Percentiles rank a stretch among this genome's conserved stretches.
Conservation (phyloP, 768 basidiomycete species). For the Pleurotus citrinopileatus region DNA sequence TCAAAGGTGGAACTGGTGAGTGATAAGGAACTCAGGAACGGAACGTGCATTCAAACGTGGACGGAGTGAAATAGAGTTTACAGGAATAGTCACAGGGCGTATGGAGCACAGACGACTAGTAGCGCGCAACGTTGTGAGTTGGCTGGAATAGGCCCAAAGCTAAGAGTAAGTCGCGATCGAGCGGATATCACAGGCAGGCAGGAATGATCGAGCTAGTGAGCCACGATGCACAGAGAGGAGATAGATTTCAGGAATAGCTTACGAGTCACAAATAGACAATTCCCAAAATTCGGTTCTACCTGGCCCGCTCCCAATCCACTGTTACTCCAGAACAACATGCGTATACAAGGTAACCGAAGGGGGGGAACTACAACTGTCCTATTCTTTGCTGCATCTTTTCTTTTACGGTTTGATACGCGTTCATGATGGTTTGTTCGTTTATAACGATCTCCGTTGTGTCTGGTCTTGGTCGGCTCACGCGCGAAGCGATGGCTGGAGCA, state of each 20-base stretch:
- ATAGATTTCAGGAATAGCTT: not conserved
- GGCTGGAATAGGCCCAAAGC: too few relatives aligned
- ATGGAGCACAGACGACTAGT: too few relatives aligned
- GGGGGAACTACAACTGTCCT: constrained; percentile 69
- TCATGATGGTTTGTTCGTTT: constrained; percentile 96
- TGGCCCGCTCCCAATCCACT: not conserved
- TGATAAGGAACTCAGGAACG: not conserved
- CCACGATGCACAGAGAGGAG: not conserved
- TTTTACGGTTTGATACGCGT: constrained; percentile 86
- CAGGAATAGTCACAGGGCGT: too few relatives aligned
- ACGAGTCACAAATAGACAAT: not conserved
- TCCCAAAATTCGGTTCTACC: too few relatives aligned
- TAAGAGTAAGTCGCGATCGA: too few relatives aligned
- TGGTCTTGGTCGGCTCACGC: constrained; percentile 89
- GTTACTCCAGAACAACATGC: not conserved
- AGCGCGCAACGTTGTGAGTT: too few relatives aligned
- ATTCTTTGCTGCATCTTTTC: constrained; percentile 84
- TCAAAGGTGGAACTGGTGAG: not conserved
- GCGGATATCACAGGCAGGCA: too few relatives aligned
- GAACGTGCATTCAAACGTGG: not conserved
- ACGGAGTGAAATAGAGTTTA: not conserved
- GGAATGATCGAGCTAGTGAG: not conserved
- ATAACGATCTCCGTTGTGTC: constrained; percentile 97
- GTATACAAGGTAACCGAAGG: not conserved
- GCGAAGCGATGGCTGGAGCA: constrained; percentile 88